Evolutionary conservation across 768 basidiomycete species (phyloP), one percentile per base, ranked within the genome.

Genomic region (Leucocoprinus leucothites): DNA sequence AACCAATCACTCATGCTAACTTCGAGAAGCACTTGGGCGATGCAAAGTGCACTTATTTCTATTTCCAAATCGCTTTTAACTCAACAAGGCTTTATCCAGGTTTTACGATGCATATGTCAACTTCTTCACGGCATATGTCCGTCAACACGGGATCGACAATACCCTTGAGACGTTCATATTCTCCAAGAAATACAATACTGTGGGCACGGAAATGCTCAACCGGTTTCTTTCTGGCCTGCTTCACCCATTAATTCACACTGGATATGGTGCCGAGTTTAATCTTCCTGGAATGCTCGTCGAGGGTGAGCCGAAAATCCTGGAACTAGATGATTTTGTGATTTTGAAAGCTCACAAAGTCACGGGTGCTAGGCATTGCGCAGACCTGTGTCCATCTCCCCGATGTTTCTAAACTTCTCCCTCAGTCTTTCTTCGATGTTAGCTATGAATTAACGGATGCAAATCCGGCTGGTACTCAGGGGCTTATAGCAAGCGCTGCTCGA

Each of bases 221-320:
- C 78, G 85, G 11, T 76, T 84, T 57, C 36, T 85, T 11, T 73
- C 74, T 1, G 84, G 83, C 1, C 62, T 86, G 7, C 25, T 89
- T 4, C 87, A 90, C 60, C 82, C 87, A 0, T 51, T 87, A 36
- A 87, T 89, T 43, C 84, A 88, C 60, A 60, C 70, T 2, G 86
- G 84, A 14, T 80, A 81, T 64, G 86, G 85, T 2, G 65, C 77
- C 3, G 87, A 89, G 64, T 88, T 87, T 57, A 72, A 64, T 3
- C 53, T 85, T 19, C 76, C 80, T 7, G 87, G 86, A 0, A 65
- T 86, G 44, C 65, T 81, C 1, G 81, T 80, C 1, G 86, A 89
- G 71, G 87, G 87, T 85, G 51, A 22, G 60, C 25, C 31, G 5
- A n/a, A n/a, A n/a, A n/a, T n/a, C n/a, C n/a, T n/a, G n/a, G n/a